Base-by-base conservation (phyloP, 2,329 filamentous ascomycete genomes). In the Exophiala calicioides region DNA sequence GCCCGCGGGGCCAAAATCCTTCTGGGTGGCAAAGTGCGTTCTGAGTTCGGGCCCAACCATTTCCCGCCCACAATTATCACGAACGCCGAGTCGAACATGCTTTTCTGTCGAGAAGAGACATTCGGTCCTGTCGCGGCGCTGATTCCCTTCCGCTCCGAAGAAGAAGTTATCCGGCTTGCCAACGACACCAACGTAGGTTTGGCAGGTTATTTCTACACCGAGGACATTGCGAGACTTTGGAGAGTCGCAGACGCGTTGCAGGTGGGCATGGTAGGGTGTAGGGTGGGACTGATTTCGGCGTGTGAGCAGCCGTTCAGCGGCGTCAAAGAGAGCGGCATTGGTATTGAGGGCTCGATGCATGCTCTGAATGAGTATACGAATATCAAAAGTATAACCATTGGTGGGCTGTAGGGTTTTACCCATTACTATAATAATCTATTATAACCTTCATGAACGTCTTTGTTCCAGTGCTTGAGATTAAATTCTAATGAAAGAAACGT, bases 71-170 rank as follows among this genome's bases (percentile, higher is more conserved):
- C 86, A 4, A 78, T 96, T 18, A 74, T 96, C 47, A 85, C 80
- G 8, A 78, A 82, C 57, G 88, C 91, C 52, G 81, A 90, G 8
- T n/a, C 95, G 69, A 75, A 74, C n/a, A n/a, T n/a, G 51, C 94
- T 95, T 4, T 84, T 94, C 52, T 95, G 95, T 88, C 88, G 76
- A 13, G 88, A 95, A 57, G 90, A 96, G 73, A 95, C 90, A 0
- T 96, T 96, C 62, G 90, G 90, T 0, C 90, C 90, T 0, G 81
- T 95, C 10, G 59, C 57, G n/a, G 45, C 33, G 31, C 56, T 97
- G 73, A 96, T 88, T 75, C 89, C 75, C 53, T 73, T 67, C 30
- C 39, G 60, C 4, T 57, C 50, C 2, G 63, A 67, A 41, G 58
- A 60, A n/a, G 65, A 65, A 10, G 65, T 59, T 3, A 53, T 68